These are phyloP conservation scores for Epichloe sp. DNA, from an alignment of 2,329 filamentous ascomycete genomes.

Conservation along the genomic window DNA sequence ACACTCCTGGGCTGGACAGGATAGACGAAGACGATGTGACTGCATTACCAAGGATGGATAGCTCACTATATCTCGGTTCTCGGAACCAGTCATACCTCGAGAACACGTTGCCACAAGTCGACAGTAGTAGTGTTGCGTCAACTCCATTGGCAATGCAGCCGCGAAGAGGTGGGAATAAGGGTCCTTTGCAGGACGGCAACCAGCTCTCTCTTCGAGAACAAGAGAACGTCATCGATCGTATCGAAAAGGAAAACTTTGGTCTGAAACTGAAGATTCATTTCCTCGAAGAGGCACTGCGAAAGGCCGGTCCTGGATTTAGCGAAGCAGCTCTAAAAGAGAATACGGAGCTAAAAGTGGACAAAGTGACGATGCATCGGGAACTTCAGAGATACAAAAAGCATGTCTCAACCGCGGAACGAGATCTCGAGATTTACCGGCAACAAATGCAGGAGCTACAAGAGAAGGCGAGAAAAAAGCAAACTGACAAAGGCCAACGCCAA, in stretches of 20 bases:
- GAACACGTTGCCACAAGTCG: constrained; percentile 60
- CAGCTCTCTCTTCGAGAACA: constrained; percentile 87
- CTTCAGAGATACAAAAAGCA: constrained; percentile 84
- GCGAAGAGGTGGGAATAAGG: constrained; percentile 48
- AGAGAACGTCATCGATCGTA: constrained; percentile 86
- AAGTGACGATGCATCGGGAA: constrained; percentile 79
- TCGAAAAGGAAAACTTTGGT: constrained; percentile 97
- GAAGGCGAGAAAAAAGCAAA: constrained; percentile 60
- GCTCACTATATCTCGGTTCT: constrained; percentile 55
- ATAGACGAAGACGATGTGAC: constrained; percentile 64
- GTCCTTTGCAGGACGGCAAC: constrained; percentile 71
- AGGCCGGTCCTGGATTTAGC: constrained; percentile 79
- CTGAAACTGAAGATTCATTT: constrained; percentile 96
- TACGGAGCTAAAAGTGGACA: constrained; percentile 87
- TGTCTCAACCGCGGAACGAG: constrained; percentile 67
- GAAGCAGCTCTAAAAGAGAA: constrained; percentile 86
- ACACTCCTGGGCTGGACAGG: constrained; percentile 57
- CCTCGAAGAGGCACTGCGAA: constrained; percentile 77
- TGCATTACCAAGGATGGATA: constrained; percentile 58
- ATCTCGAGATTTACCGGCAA: constrained; percentile 70
- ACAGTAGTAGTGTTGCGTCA: constrained; percentile 67
- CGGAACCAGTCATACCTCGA: constrained; percentile 52
- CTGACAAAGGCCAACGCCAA: constrained; percentile 53
- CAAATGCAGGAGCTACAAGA: constrained; percentile 76
- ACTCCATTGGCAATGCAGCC: constrained; percentile 66